Evolutionary conservation across 1,139 yeast species (phyloP), one percentile per base, ranked within the genome.

Genomic region (Saccharomyces hybrid): DNA sequence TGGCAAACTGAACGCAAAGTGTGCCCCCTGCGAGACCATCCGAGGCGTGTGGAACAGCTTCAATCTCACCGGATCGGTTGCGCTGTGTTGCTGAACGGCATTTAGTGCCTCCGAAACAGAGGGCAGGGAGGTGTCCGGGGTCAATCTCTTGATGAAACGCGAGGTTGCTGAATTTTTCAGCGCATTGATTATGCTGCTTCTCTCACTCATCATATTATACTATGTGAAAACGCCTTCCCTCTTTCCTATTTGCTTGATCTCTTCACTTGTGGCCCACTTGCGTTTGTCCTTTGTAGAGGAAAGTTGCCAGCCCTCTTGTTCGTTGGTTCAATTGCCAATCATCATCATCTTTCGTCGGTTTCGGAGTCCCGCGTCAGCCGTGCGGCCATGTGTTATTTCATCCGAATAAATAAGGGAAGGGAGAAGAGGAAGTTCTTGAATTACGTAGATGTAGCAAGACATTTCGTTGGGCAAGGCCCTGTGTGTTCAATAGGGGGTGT

Each of bases 1-100:
- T 0, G 96, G 97, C 6, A 78, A 63, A 1, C 85, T 77, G 75
- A 79, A 89, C 2, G 93, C 82, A 65, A 78, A 93, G 38, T 84
- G 83, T 2, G 96, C 96, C 6, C 74, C 73, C 42, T 75, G 68
- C 9, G 89, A 75, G 0, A 67, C 65, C 2, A 76, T 74, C 52
- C 98, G 75, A 1, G 95, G 93, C 9, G 70, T 69, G 53, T 82
- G 76, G 51, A 81, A 71, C 1, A 60, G 75, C 49, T 59, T 59
- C 4, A 50, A 14, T 16, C 51, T 34, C 31, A 51, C 50, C 7
- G 50, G 47, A 42, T 55, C 48, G 4, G 51, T 38, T 25, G 52
- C 23, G 11, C 25, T 14, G 16, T 38, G 27, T 27, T 48, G 47
- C 34, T 53, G 54, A 9, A 52, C 27, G 20, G 54, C 34, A n/a